Evolutionary conservation across 345 rosid species (phyloP), one percentile per base, ranked within the genome.

Genomic region (Hibiscus mutabilis): DNA sequence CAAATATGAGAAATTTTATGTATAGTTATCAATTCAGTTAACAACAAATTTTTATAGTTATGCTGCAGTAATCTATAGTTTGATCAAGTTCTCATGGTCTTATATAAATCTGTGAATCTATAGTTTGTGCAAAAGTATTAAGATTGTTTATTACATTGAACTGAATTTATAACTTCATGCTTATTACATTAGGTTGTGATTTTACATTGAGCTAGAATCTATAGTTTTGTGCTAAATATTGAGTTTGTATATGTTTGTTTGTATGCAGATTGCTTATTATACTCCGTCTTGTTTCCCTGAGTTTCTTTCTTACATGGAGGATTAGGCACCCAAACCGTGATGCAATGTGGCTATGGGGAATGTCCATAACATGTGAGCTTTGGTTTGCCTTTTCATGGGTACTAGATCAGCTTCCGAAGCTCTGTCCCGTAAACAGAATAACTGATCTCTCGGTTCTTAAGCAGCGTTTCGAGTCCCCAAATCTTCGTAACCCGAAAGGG

Each of bases 351-450:
- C 72, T 89, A 62, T 87, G 92, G 92, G 89, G 86, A 60, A 86
- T 85, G 86, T 89, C 96, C 31, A 82, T 78, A 24, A 80, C 81
- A 22, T 89, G 96, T 76, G 96, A 89, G 83, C 78, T 87, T 18
- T 89, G 96, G 96, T 89, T 89, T 82, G 92, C 90, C n/a, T 33
- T 87, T 31, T 89, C 95, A 51, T 89, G 95, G 90, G 53, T 89
- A 35, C 86, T 89, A 42, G 95, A 89, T 29, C 95, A 87, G 82
- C 89, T 87, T 51, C 91, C 91, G 8, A 89, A 89, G 75, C 95
- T 89, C 57, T 89, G 92, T 77, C 95, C 95, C 3, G 92, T 87
- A 16, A 86, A 84, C 79, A 81, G 95, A 79, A 58, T 84, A 35
- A 86, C 87, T 15, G 89, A 87, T 78, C 86, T 89, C 46, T 47